These are phyloP conservation scores for Diaporthe vexans DNA, from an alignment of 2,329 filamentous ascomycete species.

Conservation along the genomic window DNA sequence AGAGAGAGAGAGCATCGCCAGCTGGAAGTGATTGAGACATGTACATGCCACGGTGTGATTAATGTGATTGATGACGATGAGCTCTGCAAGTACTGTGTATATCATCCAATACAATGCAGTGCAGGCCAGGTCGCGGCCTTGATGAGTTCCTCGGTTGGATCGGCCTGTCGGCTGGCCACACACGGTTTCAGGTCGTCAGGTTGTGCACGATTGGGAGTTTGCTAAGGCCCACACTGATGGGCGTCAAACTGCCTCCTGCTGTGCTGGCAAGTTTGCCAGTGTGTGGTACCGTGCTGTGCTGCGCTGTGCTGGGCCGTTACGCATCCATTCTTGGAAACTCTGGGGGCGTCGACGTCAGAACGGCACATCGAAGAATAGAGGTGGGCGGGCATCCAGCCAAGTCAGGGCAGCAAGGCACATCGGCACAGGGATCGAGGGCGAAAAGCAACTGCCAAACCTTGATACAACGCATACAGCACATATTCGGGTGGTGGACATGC, in stretches of 20 bases:
- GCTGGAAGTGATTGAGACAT: neutral
- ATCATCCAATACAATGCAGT: neutral
- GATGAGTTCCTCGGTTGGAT: slow-evolving; percentile 1
- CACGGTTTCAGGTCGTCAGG: slow-evolving; percentile 24
- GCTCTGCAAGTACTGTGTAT: neutral
- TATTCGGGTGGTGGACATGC: neutral
- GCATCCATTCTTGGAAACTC: slow-evolving; percentile 14
- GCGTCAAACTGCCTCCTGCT: slow-evolving; percentile 1
- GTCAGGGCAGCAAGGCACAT: neutral
- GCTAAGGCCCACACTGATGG: slow-evolving; percentile 15
- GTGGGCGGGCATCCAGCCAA: neutral
- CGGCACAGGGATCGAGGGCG: slow-evolving; percentile 29
- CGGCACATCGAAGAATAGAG: neutral
- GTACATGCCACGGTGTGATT: neutral
- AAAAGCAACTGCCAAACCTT: slow-evolving; percentile 19
- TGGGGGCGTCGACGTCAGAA: slow-evolving; percentile 26
- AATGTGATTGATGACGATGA: neutral
- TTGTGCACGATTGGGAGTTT: slow-evolving; percentile 5
- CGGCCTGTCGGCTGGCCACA: slow-evolving; percentile 18
- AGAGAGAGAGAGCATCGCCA: neutral
- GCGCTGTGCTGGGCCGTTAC: neutral
- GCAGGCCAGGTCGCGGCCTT: neutral
- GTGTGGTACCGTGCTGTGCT: neutral
- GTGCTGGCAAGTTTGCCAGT: neutral
- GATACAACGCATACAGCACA: neutral